A percentile compares a stretch with the other conserved stretches of the same genome.
Evolutionary conservation across 163 green algal genomes (phyloP).

Genomic region (Chlamydomonas reinhardtii): DNA sequence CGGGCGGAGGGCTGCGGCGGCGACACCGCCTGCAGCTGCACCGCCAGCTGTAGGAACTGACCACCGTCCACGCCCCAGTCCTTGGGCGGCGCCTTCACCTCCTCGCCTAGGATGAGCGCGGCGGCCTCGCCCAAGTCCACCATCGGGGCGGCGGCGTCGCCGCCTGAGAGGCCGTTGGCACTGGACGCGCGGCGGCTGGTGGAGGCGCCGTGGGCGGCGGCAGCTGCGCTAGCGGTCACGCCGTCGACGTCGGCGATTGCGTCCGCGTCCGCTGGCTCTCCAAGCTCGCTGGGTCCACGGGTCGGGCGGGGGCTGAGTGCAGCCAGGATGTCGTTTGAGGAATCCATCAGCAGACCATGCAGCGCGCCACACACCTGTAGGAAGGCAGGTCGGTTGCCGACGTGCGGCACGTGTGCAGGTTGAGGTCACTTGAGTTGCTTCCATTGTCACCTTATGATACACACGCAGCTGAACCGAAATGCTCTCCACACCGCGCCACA

Average conservation of each 20-base stretch:
- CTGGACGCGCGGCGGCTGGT: too few relatives aligned
- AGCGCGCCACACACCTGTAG: constrained; percentile 70
- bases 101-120: neutral
- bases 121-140: neutral
- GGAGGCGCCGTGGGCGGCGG: too few relatives aligned
- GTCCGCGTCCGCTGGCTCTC: neutral
- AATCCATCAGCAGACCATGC: constrained; percentile 67
- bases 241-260: neutral
- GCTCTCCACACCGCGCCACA: too few relatives aligned
- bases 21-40: constrained; percentile 32
- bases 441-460: too few relatives aligned
- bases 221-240: too few relatives aligned
- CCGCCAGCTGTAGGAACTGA: constrained; percentile 71
- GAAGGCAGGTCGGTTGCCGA: too few relatives aligned
- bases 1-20: neutral
- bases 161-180: neutral
- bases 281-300: neutral
- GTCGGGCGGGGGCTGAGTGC: constrained; percentile 29
- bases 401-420: too few relatives aligned
- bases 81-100: neutral
- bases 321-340: constrained; percentile 34
- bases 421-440: too few relatives aligned
- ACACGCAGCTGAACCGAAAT: too few relatives aligned
- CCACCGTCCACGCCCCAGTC: constrained; percentile 34
- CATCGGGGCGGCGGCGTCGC: neutral